A percentile compares a stretch with the other conserved stretches of the same genome.
Evolutionary conservation across 139 green algal species (phyloP).

Genomic region (Coelastrella sp.): DNA sequence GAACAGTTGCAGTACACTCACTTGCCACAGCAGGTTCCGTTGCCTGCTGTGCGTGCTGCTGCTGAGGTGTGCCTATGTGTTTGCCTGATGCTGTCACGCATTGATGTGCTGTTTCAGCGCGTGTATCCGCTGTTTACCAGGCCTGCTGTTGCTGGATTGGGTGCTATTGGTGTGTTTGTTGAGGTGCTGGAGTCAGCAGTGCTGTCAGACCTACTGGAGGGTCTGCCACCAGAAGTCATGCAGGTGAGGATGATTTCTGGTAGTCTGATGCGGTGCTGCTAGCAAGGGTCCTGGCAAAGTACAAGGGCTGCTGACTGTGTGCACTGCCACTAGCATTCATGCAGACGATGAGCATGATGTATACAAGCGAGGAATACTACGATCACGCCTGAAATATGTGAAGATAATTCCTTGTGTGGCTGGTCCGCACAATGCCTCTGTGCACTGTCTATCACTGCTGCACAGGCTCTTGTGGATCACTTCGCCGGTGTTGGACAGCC

Average conservation of each 20-base stretch:
- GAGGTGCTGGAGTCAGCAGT: slow-evolving; percentile 68
- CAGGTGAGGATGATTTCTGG: slow-evolving; percentile 54
- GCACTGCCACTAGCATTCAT: not conserved
- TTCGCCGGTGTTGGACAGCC: slow-evolving; percentile 62
- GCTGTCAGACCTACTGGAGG: slow-evolving; percentile 63
- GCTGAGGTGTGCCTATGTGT: slow-evolving; percentile 12
- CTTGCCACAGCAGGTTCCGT: not conserved
- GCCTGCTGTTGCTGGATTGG: slow-evolving; percentile 14
- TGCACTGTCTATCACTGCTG: not conserved
- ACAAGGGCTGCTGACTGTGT: too few relatives aligned
- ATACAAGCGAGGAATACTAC: too few relatives aligned
- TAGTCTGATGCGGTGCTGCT: too few relatives aligned
- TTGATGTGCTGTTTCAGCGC: slow-evolving; percentile 41
- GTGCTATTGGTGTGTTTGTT: slow-evolving; percentile 60
- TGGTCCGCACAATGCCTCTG: too few relatives aligned
- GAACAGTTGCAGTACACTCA: not conserved
- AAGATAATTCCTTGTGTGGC: too few relatives aligned
- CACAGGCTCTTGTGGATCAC: slow-evolving; percentile 84
- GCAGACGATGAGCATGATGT: too few relatives aligned
- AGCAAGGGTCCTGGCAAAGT: not conserved
- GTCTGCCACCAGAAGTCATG: slow-evolving; percentile 78
- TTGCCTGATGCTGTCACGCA: slow-evolving; percentile 36
- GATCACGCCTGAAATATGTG: too few relatives aligned
- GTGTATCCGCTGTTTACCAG: slow-evolving; percentile 52
- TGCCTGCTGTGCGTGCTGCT: not conserved